Percentiles rank a stretch among this genome's conserved stretches.
These are phyloP conservation scores for Pseudonitzschia delicatissima DNA, from an alignment of 108 stramenopile species.

Conservation along the genomic window DNA sequence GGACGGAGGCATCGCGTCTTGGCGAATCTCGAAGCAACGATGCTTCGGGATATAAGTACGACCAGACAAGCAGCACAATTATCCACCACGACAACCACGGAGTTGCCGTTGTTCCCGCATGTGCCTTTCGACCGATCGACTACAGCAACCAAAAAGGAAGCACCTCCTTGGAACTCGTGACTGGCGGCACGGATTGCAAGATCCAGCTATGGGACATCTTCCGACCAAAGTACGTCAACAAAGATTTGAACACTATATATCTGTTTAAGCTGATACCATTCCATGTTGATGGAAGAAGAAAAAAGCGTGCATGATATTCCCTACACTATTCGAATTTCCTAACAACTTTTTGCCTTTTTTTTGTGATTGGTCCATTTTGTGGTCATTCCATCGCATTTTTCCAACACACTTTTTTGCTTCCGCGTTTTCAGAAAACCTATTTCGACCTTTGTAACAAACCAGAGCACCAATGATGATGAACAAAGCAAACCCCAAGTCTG, in stretches of 20 bases:
- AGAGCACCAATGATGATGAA: conserved; percentile 7
- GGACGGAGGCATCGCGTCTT: conserved; percentile 30
- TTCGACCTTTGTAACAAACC: conserved; percentile 29
- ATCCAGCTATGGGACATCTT: conserved; percentile 69
- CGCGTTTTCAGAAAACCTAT: conserved; percentile 30
- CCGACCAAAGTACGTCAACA: conserved; percentile 44
- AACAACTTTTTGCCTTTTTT: too few species aligned
- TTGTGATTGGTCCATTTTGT: too few species aligned
- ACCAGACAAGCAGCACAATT: conserved; percentile 14
- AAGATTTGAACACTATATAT: not conserved
- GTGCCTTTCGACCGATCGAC: conserved; percentile 56
- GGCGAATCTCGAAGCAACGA: too few species aligned
- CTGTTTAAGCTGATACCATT: not conserved
- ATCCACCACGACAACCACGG: conserved; percentile 55
- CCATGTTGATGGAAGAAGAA: too few species aligned
- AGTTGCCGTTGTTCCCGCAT: conserved; percentile 52
- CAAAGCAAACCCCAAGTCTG: conserved; percentile 50
- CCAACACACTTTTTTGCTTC: too few species aligned
- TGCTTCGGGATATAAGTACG: conserved; percentile 7
- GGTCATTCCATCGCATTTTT: not conserved
- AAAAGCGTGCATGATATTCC: too few species aligned
- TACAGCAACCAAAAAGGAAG: not conserved
- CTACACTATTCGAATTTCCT: too few species aligned
- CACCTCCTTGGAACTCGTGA: conserved; percentile 45
- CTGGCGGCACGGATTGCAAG: conserved; percentile 79